Evolutionary conservation across 805 yeast genomes (phyloP).

Genomic region (Teunomyces lycoperdinae): DNA sequence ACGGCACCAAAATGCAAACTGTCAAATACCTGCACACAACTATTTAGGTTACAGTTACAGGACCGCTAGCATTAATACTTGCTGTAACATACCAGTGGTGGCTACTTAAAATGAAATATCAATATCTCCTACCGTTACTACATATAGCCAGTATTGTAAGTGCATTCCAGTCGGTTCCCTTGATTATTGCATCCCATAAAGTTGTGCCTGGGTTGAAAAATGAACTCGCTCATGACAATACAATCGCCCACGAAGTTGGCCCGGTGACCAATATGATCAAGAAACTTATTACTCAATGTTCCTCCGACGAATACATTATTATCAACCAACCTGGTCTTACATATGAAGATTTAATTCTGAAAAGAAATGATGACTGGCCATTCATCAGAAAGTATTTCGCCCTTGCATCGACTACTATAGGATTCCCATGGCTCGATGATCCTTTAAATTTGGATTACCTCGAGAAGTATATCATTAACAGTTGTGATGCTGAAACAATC

Average conservation of each 20-base stretch:
- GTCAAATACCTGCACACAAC: background rate
- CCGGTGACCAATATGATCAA: constrained; percentile 34
- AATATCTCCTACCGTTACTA: background rate
- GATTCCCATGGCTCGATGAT: constrained; percentile 51
- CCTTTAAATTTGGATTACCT: constrained; percentile 42
- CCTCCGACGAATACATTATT: constrained; percentile 37
- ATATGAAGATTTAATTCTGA: constrained; percentile 24
- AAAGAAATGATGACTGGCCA: constrained; percentile 40
- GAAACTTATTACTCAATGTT: constrained; percentile 35
- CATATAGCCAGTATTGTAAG: background rate
- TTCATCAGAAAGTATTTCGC: constrained; percentile 49
- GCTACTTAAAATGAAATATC: background rate
- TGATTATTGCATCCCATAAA: constrained; percentile 39
- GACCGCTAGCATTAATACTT: background rate
- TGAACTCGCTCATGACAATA: constrained; percentile 18
- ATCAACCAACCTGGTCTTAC: constrained; percentile 39
- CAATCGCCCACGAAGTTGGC: constrained; percentile 17
- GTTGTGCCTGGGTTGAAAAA: constrained; percentile 29
- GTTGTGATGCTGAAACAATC: constrained; percentile 52
- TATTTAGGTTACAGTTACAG: background rate
- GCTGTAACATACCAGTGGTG: background rate
- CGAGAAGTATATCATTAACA: constrained; percentile 39
- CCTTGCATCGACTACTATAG: constrained; percentile 58
- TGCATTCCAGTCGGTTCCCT: constrained; percentile 20
- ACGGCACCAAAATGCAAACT: background rate